Evolutionary conservation across 2,329 filamentous ascomycete genomes (phyloP).

Genomic region (Tolypocladium amazonense): DNA sequence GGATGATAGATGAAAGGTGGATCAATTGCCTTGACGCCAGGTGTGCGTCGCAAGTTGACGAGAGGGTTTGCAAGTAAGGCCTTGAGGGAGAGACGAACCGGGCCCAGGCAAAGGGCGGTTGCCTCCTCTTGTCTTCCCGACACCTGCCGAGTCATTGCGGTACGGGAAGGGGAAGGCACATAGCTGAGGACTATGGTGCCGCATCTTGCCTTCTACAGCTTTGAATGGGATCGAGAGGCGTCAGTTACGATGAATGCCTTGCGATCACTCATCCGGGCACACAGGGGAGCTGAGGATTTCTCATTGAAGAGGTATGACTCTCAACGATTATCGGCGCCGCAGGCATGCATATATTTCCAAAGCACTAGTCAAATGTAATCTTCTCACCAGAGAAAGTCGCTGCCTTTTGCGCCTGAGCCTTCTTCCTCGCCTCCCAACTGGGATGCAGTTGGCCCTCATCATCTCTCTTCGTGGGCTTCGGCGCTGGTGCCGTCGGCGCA

Average conservation of each 20-base stretch:
- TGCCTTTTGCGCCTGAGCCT: slow-evolving; percentile 9
- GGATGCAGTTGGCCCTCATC: slow-evolving; percentile 45
- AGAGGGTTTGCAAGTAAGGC: too few species aligned
- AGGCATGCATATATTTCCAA: neutral
- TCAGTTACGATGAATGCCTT: neutral
- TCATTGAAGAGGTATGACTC: neutral
- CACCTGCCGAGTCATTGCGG: neutral
- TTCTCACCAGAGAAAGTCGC: slow-evolving; percentile 11
- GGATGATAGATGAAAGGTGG: neutral
- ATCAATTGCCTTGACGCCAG: neutral
- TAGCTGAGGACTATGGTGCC: neutral
- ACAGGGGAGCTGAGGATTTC: neutral
- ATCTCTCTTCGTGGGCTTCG: slow-evolving; percentile 27
- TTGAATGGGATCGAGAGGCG: neutral
- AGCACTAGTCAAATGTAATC: slow-evolving; percentile 12
- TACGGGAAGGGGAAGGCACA: neutral
- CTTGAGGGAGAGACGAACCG: too few species aligned
- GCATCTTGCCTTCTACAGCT: neutral
- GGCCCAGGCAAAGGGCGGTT: neutral
- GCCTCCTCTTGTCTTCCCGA: neutral
- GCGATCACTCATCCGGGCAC: neutral
- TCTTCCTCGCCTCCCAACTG: slow-evolving; percentile 14
- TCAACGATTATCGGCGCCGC: neutral
- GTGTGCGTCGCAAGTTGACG: neutral
- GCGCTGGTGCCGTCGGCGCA: slow-evolving; percentile 10